Conservation (phyloP, 2,329 filamentous ascomycete species). For the Neodidymelliopsis sp. region DNA sequence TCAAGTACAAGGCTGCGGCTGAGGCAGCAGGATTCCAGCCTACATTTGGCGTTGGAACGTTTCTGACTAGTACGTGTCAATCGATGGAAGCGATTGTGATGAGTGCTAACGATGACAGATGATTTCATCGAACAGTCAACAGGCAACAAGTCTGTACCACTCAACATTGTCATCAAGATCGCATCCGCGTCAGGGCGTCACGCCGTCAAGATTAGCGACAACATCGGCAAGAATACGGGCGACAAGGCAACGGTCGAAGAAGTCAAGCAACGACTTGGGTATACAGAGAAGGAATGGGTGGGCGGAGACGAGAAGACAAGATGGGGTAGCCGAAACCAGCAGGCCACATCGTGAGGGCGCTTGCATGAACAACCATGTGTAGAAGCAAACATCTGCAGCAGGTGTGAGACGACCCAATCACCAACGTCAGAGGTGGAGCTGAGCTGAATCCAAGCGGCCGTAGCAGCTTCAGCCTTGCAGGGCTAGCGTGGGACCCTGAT, state of each 20-base stretch:
- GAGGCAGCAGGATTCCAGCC: slow-evolving; percentile 83
- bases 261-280: slow-evolving; percentile 86
- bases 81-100: too few species aligned
- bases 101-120: slow-evolving; percentile 57
- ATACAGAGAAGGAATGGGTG: slow-evolving; percentile 83
- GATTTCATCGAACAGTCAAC: slow-evolving; percentile 80
- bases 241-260: slow-evolving; percentile 78
- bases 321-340: not conserved
- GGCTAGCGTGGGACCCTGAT: slow-evolving; percentile 15
- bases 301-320: slow-evolving; percentile 79
- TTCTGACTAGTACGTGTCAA: slow-evolving; percentile 73
- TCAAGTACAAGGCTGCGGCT: slow-evolving; percentile 86
- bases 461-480: slow-evolving; percentile 8
- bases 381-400: slow-evolving; percentile 4
- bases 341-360: slow-evolving; percentile 4
- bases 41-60: slow-evolving; percentile 94
- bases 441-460: slow-evolving; percentile 5
- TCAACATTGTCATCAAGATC: slow-evolving; percentile 99
- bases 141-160: slow-evolving; percentile 82
- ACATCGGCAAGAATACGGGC: slow-evolving; percentile 93
- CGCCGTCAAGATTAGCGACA: slow-evolving; percentile 90
- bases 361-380: slow-evolving; percentile 3
- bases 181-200: slow-evolving; percentile 81
- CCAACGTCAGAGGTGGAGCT: slow-evolving; percentile 14
- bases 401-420: slow-evolving; percentile 14